These are phyloP conservation scores for Suhomyces sp. DNA, from an alignment of 805 yeast genomes.

Conservation along the genomic window DNA sequence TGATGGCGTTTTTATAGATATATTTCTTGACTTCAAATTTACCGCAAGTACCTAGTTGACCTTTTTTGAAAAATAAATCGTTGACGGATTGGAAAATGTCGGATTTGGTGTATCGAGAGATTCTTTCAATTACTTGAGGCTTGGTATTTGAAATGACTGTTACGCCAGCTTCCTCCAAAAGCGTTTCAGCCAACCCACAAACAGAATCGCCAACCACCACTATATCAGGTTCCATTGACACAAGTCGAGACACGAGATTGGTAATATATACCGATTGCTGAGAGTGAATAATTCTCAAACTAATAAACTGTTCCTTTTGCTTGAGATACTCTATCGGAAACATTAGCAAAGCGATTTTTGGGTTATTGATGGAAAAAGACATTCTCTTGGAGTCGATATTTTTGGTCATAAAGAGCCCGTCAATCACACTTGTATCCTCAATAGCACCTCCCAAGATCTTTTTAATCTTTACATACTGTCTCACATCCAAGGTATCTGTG, in stretches of 20 bases:
- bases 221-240: constrained; percentile 73
- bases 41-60: constrained; percentile 67
- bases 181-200: constrained; percentile 74
- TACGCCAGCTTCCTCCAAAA: constrained; percentile 70
- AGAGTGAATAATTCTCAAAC: constrained; percentile 77
- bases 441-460: constrained; percentile 74
- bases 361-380: constrained; percentile 62
- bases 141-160: constrained; percentile 81
- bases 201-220: constrained; percentile 76
- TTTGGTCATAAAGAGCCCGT: constrained; percentile 85
- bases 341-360: constrained; percentile 77
- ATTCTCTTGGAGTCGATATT: constrained; percentile 75
- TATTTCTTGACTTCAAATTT: constrained; percentile 69
- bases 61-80: constrained; percentile 63
- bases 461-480: constrained; percentile 87
- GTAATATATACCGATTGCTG: constrained; percentile 85
- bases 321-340: constrained; percentile 86
- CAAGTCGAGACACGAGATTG: constrained; percentile 75
- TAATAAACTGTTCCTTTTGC: constrained; percentile 73
- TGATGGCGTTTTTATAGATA: constrained; percentile 51
- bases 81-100: constrained; percentile 87
- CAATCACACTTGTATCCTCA: constrained; percentile 51
- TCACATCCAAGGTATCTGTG: constrained; percentile 76
- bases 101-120: constrained; percentile 76
- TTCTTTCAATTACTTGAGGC: constrained; percentile 73